Conservation (phyloP, 495 filamentous ascomycete species). For the Delitschia confertaspora region DNA sequence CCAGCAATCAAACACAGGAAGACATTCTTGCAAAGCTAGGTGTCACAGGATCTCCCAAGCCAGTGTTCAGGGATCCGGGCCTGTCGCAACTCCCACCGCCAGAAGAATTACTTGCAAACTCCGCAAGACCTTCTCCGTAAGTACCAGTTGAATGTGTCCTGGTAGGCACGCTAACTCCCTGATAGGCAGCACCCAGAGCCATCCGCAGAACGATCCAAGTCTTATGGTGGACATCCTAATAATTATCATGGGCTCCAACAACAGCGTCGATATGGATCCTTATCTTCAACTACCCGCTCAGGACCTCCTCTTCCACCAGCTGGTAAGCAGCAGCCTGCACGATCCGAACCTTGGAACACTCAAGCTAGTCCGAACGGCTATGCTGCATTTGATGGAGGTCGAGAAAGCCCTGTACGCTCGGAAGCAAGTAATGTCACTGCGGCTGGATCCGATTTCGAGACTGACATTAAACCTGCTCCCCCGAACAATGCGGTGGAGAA, state of each 20-base stretch:
- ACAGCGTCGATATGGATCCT: slow-evolving; percentile 21
- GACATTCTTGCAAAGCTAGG: slow-evolving; percentile 34
- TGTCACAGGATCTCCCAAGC: slow-evolving; percentile 35
- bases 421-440: slow-evolving; percentile 29
- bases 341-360: slow-evolving; percentile 21
- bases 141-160: too few relatives aligned
- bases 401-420: slow-evolving; percentile 25
- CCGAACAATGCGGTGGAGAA: slow-evolving; percentile 11
- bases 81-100: slow-evolving; percentile 19
- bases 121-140: too few relatives aligned
- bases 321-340: slow-evolving; percentile 4
- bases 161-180: too few relatives aligned
- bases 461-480: slow-evolving; percentile 10
- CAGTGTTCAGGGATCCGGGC: slow-evolving; percentile 31
- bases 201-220: slow-evolving; percentile 15
- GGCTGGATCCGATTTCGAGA: slow-evolving; percentile 31
- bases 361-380: slow-evolving; percentile 12
- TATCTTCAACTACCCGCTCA: slow-evolving; percentile 7
- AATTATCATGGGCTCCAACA: slow-evolving; percentile 3
- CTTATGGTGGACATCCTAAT: slow-evolving; percentile 16
- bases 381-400: slow-evolving; percentile 10
- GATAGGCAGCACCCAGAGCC: slow-evolving; percentile 5
- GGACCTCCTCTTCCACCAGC: slow-evolving; percentile 21
- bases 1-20: slow-evolving; percentile 33
- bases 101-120: too few relatives aligned